Base-by-base conservation (phyloP, 2,329 filamentous ascomycete species). In the Ophiostoma himal-ulmi region DNA sequence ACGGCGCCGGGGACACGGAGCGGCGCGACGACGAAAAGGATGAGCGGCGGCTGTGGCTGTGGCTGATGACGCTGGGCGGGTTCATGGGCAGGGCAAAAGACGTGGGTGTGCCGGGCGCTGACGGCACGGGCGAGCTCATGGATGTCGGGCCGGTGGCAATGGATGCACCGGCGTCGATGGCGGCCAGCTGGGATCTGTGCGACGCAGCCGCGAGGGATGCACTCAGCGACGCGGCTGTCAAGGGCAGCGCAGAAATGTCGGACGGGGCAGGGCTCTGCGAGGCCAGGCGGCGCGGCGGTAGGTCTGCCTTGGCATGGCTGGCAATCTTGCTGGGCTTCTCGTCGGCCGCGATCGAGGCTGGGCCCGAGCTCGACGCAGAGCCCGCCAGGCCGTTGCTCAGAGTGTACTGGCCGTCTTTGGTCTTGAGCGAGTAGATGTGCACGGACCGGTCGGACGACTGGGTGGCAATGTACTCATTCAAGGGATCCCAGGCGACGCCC, bases 371-470 rank as follows among this genome's bases (percentile, higher is more conserved):
- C 5, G 62, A 7, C 34, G 62, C 62, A 2, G 44, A 48, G 7
- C 17, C 34, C 2, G 17, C 62, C 10, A 65, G 34, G 5, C 65
- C 65, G 8, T 67, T 67, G 37, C 39, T 67, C 22, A 99, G 84
- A 0, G 93, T 93, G 78, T 97, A 97, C 75, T 96, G 93, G 39
- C 95, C 95, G 76, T 99, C 95, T 77, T 98, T 99, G 30, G 92
- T 97, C 82, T 93, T 96, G 73, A 99, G 83, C 0, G 91, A 94
- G 82, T 99, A 99, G 75, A 99, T 95, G 79, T 99, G 96, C 17
- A 98, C 94, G 1, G 95, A 97, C 78, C 95, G 91, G 81, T 99
- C 95, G 5, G 95, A 99, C 7, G 95, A 99, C 78, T 99, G 95
- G 1, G 95, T 99, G 52, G 95, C 95, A 72, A 99, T 94, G 79